Evolutionary conservation across 345 rosid species (phyloP).

Genomic region (Aethionema arabicum): DNA sequence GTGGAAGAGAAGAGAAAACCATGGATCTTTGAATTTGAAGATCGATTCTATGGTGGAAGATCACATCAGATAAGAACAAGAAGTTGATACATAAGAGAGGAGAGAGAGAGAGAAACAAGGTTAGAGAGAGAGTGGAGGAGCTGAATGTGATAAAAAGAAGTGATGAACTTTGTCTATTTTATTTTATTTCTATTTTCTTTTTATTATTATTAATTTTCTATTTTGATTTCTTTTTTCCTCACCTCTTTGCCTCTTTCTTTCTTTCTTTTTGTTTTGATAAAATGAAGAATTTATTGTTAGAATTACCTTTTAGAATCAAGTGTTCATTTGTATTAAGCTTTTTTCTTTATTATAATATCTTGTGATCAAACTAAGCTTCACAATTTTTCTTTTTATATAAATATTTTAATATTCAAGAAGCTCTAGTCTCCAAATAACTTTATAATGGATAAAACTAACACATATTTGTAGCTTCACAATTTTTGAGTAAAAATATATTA

Average conservation of each 20-base stretch:
- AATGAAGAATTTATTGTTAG: constrained; percentile 6
- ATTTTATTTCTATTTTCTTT: constrained; percentile 9
- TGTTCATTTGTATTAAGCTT: constrained; percentile 23
- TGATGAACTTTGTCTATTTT: constrained; percentile 29
- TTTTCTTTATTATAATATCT: background rate
- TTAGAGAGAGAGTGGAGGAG: constrained; percentile 8
- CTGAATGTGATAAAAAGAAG: constrained; percentile 37
- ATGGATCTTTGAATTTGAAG: constrained; percentile 23
- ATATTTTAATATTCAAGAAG: no score
- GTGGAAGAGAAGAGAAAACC: constrained; percentile 37
- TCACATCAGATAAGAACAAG: constrained; percentile 34
- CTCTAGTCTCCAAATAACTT: no score
- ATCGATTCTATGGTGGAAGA: constrained; percentile 23
- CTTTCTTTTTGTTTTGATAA: constrained; percentile 32
- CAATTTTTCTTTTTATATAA: no score
- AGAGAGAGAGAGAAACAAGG: background rate
- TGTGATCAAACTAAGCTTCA: no score
- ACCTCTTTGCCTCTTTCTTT: constrained; percentile 26
- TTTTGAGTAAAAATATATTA: no score
- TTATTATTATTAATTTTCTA: background rate
- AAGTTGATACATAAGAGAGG: constrained; percentile 26
- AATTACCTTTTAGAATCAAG: constrained; percentile 32
- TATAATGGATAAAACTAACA: no score
- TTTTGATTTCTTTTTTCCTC: constrained; percentile 6
- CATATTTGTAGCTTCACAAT: no score